Evolutionary conservation across 768 basidiomycete genomes (phyloP).

Genomic region (Mycena galericulata): DNA sequence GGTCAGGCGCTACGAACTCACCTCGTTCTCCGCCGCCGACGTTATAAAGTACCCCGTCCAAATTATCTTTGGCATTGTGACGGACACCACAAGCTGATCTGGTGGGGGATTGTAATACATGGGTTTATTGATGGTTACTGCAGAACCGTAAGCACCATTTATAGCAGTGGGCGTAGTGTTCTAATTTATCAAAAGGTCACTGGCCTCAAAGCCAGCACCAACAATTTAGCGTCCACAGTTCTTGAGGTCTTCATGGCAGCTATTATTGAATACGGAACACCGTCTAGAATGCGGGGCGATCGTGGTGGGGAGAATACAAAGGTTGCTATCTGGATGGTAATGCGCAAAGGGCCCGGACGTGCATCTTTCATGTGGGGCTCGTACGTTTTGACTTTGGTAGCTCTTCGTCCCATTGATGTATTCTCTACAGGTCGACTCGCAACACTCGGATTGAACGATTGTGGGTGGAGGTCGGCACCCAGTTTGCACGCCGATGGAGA

Average conservation of each 20-base stretch:
- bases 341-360: conserved; percentile 36
- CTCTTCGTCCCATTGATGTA: no score
- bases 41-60: not conserved
- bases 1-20: not conserved
- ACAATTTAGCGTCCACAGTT: conserved; percentile 30
- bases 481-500: not conserved
- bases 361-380: conserved; percentile 27
- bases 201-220: conserved; percentile 32
- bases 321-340: conserved; percentile 43
- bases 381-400: not conserved
- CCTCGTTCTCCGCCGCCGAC: not conserved
- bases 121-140: not conserved
- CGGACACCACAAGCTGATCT: not conserved
- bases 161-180: no score
- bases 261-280: conserved; percentile 29
- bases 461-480: conserved; percentile 2
- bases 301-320: conserved; percentile 43
- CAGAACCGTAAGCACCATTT: not conserved
- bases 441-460: conserved; percentile 3
- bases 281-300: conserved; percentile 39
- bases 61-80: conserved; percentile 6
- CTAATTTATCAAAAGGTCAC: conserved; percentile 9
- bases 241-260: conserved; percentile 32
- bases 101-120: not conserved
- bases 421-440: not conserved